Evolutionary conservation across 2,329 filamentous ascomycete species (phyloP), one percentile per base, ranked within the genome.

Genomic region (Penicillium sp.): DNA sequence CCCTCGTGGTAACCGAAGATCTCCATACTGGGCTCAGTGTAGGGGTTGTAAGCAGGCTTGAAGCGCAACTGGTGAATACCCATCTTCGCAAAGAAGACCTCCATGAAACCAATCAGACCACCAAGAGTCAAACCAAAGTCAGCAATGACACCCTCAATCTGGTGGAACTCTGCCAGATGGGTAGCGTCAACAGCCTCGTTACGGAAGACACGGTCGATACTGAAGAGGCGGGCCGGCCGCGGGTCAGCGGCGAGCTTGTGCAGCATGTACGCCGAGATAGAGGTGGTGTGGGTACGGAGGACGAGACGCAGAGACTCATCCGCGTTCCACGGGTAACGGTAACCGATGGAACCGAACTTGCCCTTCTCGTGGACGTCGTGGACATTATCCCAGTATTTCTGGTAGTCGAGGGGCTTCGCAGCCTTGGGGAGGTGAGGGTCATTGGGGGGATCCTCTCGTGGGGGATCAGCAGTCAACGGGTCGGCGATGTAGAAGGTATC

Each of bases 401-500:
- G 83, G 75, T 95, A 96, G 77, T 96, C 86, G 48, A 84, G 77
- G 11, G 79, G 75, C 69, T 74, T 71, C 66, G 77, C 70, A 67
- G 81, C 77, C 56, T 72, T 73, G 26, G 63, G 68, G 27, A 71
- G 64, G 61, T 77, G 72, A 27, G 72, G 70, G 52, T 77, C 69
- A 39, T 73, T 68, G 35, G 70, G 67, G n/a, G 82, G 79, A 64
- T 87, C 85, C 63, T 81, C 78, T 13, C 84, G 81, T 13, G 86
- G 86, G 61, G 78, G 80, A 71, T 93, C 92, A 37, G 91, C 93
- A 56, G 77, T 78, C 58, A 86, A 82, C 46, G 95, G 95, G 70
- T 99, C 93, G 41, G 92, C 92, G 70, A 98, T 93, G 81, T 97
- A 99, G 82, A 98, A 98, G 55, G 95, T 98, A 71, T 99, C 95